These are phyloP conservation scores for Solanum tarijense DNA, from an alignment of 257 asterid species.

Conservation along the genomic window DNA sequence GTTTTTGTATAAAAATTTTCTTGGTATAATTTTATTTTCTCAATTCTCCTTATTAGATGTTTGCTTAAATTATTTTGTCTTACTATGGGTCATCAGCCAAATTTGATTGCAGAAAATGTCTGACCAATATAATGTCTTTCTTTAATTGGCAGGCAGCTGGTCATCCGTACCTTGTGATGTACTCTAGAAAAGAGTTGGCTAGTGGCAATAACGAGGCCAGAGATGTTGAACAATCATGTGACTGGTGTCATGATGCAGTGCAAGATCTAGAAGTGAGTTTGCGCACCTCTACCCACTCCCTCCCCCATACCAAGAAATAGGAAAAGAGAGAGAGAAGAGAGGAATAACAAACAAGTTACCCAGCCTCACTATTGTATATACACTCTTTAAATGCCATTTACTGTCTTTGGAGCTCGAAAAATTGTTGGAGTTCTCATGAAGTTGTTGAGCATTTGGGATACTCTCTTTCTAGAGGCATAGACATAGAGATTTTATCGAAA, in stretches of 20 bases:
- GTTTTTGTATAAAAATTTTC: not conserved
- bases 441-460: not conserved
- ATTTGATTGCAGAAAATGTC: not conserved
- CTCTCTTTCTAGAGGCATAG: not conserved
- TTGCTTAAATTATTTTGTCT: not conserved
- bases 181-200: slow-evolving; percentile 41
- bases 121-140: not conserved
- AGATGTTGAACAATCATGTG: slow-evolving; percentile 36
- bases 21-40: not conserved
- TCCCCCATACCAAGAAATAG: not conserved
- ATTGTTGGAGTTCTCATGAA: not conserved
- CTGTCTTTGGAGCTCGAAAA: too few species aligned
- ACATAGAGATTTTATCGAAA: too few species aligned
- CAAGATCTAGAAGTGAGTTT: slow-evolving; percentile 58
- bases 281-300: not conserved
- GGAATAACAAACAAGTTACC: not conserved
- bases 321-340: not conserved
- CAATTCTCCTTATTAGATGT: not conserved
- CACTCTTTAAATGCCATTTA: not conserved
- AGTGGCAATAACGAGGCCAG: slow-evolving; percentile 31
- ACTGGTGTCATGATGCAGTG: slow-evolving; percentile 49
- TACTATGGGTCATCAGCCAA: not conserved
- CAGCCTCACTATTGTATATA: not conserved
- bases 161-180: slow-evolving; percentile 66
- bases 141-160: slow-evolving; percentile 57